These are phyloP conservation scores for Diaporthe ampelina DNA, from an alignment of 2,329 filamentous ascomycete genomes.

Conservation along the genomic window DNA sequence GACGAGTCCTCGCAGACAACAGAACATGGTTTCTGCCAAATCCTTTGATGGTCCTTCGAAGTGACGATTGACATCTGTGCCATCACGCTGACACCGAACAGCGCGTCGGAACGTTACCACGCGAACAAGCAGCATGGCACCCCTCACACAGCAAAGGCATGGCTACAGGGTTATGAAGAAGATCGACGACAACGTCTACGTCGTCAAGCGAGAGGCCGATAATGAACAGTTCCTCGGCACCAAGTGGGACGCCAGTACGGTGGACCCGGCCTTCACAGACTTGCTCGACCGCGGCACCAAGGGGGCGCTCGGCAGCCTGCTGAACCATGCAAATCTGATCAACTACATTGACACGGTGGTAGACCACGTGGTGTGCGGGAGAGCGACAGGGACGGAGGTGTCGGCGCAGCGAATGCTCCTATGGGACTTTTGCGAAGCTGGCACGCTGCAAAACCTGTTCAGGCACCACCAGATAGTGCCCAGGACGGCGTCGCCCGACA, in stretches of 20 bases:
- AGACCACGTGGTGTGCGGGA: conserved; percentile 42
- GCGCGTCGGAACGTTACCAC: background rate
- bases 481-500: conserved; percentile 20
- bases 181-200: conserved; percentile 49
- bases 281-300: conserved; percentile 50
- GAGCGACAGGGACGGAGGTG: conserved; percentile 31
- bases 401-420: conserved; percentile 53
- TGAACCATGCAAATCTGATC: conserved; percentile 66
- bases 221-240: conserved; percentile 53
- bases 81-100: background rate
- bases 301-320: conserved; percentile 51
- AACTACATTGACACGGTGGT: conserved; percentile 54
- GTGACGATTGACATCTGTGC: background rate
- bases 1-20: background rate
- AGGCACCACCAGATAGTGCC: conserved; percentile 45
- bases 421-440: conserved; percentile 68
- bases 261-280: conserved; percentile 40
- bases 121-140: conserved; percentile 16
- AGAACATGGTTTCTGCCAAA: background rate
- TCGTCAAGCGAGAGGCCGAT: conserved; percentile 50
- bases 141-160: conserved; percentile 45
- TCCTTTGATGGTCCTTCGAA: background rate
- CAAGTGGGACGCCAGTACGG: conserved; percentile 43
- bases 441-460: conserved; percentile 59
- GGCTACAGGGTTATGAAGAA: conserved; percentile 50